Evolutionary conservation across 1,284 basidiomycete genomes (phyloP).

Genomic region (Austroboletus novae-zelandiae): DNA sequence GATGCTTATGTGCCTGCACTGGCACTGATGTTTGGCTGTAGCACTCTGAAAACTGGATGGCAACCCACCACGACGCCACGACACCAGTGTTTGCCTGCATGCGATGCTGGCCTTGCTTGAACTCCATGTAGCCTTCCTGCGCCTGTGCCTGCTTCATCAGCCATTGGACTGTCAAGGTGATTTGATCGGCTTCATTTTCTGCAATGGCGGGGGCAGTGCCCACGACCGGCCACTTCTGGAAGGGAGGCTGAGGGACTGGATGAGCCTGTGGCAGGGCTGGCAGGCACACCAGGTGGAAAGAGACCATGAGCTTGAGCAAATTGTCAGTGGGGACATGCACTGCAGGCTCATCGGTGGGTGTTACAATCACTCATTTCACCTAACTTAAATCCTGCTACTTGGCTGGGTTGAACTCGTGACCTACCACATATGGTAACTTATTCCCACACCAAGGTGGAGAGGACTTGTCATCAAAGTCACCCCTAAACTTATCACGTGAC

Average conservation of each 20-base stretch:
- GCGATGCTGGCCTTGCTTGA: neutral
- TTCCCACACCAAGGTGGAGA: too few species aligned
- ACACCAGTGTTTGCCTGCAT: neutral
- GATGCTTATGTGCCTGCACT: neutral
- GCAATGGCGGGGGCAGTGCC: accelerated
- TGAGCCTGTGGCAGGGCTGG: too few species aligned
- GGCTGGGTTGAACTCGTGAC: too few species aligned
- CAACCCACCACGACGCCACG: slow-evolving; percentile 1
- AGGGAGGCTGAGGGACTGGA: neutral
- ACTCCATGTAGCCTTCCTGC: neutral
- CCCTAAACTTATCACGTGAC: too few species aligned
- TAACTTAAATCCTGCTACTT: too few species aligned
- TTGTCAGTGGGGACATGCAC: too few species aligned
- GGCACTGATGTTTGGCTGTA: neutral
- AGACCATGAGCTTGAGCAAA: too few species aligned
- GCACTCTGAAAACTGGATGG: neutral
- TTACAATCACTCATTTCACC: too few species aligned
- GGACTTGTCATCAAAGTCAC: too few species aligned
- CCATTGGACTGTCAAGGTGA: neutral
- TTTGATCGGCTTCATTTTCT: neutral
- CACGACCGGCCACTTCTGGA: neutral
- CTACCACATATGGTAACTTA: too few species aligned
- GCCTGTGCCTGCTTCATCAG: neutral
- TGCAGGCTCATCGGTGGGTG: too few species aligned
- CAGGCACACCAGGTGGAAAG: too few species aligned